Evolutionary conservation across 805 yeast genomes (phyloP), one percentile per base, ranked within the genome.

Genomic region (Yamadazyma insecticola): DNA sequence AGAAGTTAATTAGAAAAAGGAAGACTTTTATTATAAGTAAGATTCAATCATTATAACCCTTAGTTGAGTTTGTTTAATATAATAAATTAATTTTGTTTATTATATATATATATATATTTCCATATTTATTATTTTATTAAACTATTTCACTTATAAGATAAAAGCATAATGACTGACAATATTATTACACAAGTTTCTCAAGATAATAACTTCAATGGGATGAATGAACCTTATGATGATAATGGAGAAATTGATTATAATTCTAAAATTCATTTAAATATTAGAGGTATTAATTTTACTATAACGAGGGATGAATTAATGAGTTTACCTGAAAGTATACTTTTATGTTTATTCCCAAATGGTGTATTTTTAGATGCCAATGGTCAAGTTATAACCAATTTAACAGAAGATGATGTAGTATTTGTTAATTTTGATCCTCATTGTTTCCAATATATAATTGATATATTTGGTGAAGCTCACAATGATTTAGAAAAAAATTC

Each of bases 291-390:
- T 12, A 61, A 69, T 40, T 87, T 89, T 55, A 75, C 77, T 29
- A 79, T 92, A 28, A 78, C 94, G 4, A 70, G 96, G 40, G 95
- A 86, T 46, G 96, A 87, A 53, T 70, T 92, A 43, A 81, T 89
- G 86, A 78, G 87, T 31, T 64, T 92, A 19, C 98, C 98, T 1
- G 98, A 92, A 53, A 78, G 89, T 38, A 76, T 92, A 15, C 63
- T 92, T 36, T 72, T 89, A 33, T 85, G 96, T 47, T 62, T 92
- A 14, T 85, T 87, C 50, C 96, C 96, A 11, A 86, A 84, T 43
- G 96, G 97, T 24, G 94, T 87, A 3, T 83, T 87, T 51, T 70
- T 84, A 35, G 92, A 86, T 55, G 69, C 70, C 36, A 60, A 75
- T 31, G 95, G 95, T 2, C 80, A 80, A 43, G 82, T 84, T 6